These are phyloP conservation scores for Metschnikowia anglica DNA, from an alignment of 805 yeast species.

Conservation along the genomic window DNA sequence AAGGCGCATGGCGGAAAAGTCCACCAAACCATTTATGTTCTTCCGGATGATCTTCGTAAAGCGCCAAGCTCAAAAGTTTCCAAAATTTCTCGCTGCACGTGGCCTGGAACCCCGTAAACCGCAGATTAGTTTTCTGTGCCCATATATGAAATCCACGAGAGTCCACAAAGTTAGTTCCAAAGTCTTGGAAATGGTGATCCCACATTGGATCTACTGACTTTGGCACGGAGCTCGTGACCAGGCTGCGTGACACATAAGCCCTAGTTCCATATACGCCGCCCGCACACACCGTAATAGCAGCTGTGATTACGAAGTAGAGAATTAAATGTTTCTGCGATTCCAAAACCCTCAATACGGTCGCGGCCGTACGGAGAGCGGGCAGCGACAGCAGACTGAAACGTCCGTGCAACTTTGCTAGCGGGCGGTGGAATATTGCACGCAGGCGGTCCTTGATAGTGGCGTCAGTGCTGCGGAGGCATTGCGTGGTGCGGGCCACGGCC, in stretches of 20 bases:
- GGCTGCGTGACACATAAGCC: not conserved
- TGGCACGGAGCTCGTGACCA: not conserved
- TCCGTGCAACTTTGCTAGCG: conserved; percentile 2
- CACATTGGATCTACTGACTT: not conserved
- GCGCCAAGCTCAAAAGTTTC: not conserved
- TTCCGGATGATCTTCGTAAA: conserved; percentile 4
- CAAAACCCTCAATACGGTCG: conserved; percentile 4
- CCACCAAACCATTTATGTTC: not conserved
- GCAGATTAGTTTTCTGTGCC: not conserved
- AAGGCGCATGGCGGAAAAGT: conserved; percentile 1
- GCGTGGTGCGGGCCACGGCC: conserved; percentile 1
- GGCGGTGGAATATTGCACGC: conserved; percentile 4
- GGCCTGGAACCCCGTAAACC: conserved; percentile 3
- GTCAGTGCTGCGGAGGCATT: conserved; percentile 1
- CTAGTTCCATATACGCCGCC: conserved; percentile 3
- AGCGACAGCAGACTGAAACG: not conserved
- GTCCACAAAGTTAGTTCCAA: not conserved
- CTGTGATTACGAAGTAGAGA: conserved; percentile 9
- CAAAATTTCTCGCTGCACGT: not conserved
- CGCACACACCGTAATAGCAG: conserved; percentile 1
- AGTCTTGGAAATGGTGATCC: not conserved
- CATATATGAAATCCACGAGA: not conserved
- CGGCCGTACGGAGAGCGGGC: not conserved
- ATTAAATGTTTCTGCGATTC: conserved; percentile 8
- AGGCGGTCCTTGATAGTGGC: conserved; percentile 1